phyloP scores from a whole-genome alignment of 2,329 filamentous ascomycete genomes.

The Cercospora brassicicola region DNA sequence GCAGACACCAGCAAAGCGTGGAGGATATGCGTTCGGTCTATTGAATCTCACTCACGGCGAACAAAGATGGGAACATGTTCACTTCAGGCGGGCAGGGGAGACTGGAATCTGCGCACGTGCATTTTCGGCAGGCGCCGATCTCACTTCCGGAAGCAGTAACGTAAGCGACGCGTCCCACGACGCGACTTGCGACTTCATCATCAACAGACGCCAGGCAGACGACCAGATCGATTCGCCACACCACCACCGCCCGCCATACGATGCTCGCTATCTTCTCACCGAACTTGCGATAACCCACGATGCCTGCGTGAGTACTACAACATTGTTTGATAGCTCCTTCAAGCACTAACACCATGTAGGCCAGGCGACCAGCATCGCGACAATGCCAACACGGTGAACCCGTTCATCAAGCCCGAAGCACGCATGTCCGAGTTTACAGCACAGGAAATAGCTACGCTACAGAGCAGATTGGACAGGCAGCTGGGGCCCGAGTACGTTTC shows the following conservation, averaged over 20 bases:
- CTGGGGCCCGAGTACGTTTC: conserved; percentile 96
- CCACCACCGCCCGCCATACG: conserved; percentile 7
- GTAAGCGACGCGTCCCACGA: conserved; percentile 1
- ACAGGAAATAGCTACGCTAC: conserved; percentile 83
- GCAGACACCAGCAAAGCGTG: neutral
- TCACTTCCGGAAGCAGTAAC: conserved; percentile 5
- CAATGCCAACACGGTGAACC: conserved; percentile 60
- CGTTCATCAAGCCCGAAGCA: conserved; percentile 71
- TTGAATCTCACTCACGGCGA: conserved; percentile 21
- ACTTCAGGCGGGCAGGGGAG: neutral
- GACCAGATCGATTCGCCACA: neutral
- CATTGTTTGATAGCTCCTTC: neutral
- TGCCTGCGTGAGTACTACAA: conserved; percentile 34
- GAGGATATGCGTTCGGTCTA: conserved; percentile 9
- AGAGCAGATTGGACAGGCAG: conserved; percentile 84
- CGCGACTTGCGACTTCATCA: conserved; percentile 19
- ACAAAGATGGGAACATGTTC: conserved; percentile 11
- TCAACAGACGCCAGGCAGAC: conserved; percentile 14
- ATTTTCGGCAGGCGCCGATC: conserved; percentile 1
- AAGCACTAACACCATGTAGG: conserved; percentile 27
- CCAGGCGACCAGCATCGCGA: conserved; percentile 42
- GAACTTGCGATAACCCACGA: conserved; percentile 20
- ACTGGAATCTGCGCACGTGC: conserved; percentile 8
- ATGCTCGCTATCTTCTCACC: neutral
- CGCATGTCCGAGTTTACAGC: conserved; percentile 80